A percentile compares a stretch with the other conserved stretches of the same genome.
phyloP scores from a whole-genome alignment of 768 basidiomycete genomes.

The Dentipellis fragilis region DNA sequence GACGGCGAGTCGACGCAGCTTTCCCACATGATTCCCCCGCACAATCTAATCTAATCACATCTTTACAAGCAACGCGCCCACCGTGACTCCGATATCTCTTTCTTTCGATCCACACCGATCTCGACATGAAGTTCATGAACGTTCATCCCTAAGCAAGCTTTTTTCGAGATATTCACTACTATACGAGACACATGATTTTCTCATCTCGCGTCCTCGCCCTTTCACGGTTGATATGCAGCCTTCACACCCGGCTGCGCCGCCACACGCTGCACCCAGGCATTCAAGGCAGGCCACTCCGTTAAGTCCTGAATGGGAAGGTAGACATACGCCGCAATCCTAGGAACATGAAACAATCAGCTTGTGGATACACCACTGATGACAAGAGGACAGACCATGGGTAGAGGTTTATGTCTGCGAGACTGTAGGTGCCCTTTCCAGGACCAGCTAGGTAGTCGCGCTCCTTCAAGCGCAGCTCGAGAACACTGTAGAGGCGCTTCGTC shows the following conservation, averaged over 20 bases:
- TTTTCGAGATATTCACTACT: not conserved
- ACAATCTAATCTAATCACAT: not conserved
- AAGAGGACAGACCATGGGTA: constrained; percentile 41
- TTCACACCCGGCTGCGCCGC: not conserved
- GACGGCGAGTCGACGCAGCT: too few relatives aligned
- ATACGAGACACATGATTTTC: not conserved
- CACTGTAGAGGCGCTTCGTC: constrained; percentile 74
- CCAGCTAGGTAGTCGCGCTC: constrained; percentile 75
- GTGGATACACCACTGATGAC: not conserved
- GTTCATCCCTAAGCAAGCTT: too few relatives aligned
- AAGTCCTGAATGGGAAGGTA: not conserved
- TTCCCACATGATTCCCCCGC: not conserved
- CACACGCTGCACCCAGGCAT: not conserved
- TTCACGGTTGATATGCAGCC: not conserved
- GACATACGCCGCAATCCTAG: not conserved
- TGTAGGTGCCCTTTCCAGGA: constrained; percentile 55
- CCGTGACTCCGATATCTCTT: too few relatives aligned
- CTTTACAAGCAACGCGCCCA: not conserved
- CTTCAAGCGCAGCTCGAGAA: constrained; percentile 68
- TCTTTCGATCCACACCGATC: too few relatives aligned
- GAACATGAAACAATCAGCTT: not conserved
- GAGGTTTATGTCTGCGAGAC: constrained; percentile 64
- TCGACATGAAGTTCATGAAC: too few relatives aligned
- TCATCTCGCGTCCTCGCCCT: not conserved
- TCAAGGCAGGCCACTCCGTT: not conserved